Percentiles rank a stretch among this genome's conserved stretches.
phyloP scores from a whole-genome alignment of 345 rosid genomes.

The Angophora floribunda region DNA sequence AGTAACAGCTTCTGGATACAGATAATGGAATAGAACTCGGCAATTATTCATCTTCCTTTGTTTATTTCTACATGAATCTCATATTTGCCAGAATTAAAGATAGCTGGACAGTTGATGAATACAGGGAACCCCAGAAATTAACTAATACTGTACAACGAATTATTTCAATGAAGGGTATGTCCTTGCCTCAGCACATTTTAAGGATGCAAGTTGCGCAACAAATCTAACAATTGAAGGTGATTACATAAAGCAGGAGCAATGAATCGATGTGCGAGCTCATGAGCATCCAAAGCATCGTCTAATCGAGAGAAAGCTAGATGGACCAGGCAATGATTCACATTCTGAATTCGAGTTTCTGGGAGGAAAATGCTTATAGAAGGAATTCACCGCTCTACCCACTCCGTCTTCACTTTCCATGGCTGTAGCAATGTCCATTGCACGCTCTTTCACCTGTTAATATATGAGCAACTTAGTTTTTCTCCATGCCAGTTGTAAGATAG shows the following conservation, averaged over 20 bases:
- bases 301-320: constrained; percentile 7
- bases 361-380: constrained; percentile 48
- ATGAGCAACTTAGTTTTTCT: not conserved
- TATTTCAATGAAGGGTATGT: not conserved
- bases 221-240: not conserved
- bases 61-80: not conserved
- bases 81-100: not conserved
- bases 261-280: not conserved
- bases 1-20: not conserved
- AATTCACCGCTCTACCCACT: constrained; percentile 37
- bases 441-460: constrained; percentile 22
- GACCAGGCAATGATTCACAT: not conserved
- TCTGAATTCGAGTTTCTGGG: not conserved
- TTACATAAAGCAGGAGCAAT: not conserved
- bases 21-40: not conserved
- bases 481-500: not conserved
- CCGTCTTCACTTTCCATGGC: constrained; percentile 44
- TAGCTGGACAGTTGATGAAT: not conserved
- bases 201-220: not conserved
- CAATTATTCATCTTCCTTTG: not conserved
- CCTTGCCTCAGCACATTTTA: not conserved
- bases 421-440: constrained; percentile 22
- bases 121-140: not conserved
- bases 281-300: constrained; percentile 24
- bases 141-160: not conserved